Conservation (phyloP, 164 flowering plant species). For the Annona squamosa region DNA sequence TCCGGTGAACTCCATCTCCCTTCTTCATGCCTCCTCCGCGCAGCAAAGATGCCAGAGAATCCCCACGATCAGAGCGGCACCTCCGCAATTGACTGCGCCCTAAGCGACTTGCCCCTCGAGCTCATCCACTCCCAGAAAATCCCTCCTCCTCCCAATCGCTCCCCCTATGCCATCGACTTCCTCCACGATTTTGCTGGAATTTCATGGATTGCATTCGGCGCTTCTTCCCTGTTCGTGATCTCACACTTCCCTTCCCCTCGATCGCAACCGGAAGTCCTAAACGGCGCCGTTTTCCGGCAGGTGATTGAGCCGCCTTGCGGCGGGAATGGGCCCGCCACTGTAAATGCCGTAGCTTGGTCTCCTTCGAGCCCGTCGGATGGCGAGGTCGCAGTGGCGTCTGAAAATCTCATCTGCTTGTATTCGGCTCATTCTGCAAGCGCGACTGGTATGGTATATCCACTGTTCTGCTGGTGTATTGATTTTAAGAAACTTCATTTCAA, state of each 20-base stretch:
- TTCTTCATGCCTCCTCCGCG: background rate
- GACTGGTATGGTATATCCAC: conserved; percentile 24
- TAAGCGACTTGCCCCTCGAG: conserved; percentile 41
- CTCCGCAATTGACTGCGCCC: background rate
- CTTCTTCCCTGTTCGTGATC: conserved; percentile 78
- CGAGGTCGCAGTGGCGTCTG: conserved; percentile 68
- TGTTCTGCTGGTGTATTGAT: background rate
- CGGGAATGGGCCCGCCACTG: conserved; percentile 19
- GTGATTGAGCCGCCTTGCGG: conserved; percentile 45
- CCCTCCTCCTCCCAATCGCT: conserved; percentile 58
- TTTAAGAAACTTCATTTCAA: background rate
- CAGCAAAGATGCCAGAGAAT: background rate
- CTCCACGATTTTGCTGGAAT: conserved; percentile 57
- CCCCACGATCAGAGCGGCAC: background rate
- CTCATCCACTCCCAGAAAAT: conserved; percentile 47
- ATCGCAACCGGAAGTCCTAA: conserved; percentile 28
- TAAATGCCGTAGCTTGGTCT: conserved; percentile 57
- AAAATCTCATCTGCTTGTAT: conserved; percentile 40
- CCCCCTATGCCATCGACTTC: conserved; percentile 51
- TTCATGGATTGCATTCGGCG: conserved; percentile 91
- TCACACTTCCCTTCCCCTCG: conserved; percentile 82
- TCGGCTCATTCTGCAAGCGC: conserved; percentile 26
- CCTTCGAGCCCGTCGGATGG: conserved; percentile 46
- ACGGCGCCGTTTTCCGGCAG: conserved; percentile 76
- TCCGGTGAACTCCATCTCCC: background rate